Evolutionary conservation across 2,329 filamentous ascomycete species (phyloP), one percentile per base, ranked within the genome.

Genomic region (Ploettnerulaceae sp.): DNA sequence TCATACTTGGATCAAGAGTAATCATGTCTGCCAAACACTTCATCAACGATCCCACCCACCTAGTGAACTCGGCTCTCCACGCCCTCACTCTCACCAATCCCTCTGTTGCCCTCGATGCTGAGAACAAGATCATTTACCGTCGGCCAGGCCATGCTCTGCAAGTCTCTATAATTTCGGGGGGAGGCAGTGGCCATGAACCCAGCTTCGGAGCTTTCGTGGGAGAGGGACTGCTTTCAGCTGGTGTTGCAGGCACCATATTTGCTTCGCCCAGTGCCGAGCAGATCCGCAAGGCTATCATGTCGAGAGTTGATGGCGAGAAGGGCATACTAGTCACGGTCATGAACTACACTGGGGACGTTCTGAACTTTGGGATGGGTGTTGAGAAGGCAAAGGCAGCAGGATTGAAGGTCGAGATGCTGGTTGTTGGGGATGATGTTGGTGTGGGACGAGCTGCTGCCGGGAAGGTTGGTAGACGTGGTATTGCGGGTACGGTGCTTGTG

Each of bases 361-460:
- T 96, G 57, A 94, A 95, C 69, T 96, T 96, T 63, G 90, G 89
- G 45, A 84, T 96, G 77, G 90, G 84, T 0, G 87, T 93, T 7
- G 91, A 96, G 67, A 95, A 95, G 71, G 89, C 89, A 12, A 83
- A 85, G 48, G 89, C 89, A 1, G 79, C 81, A 0, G 90, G 89
- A 0, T 68, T 89, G 18, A 69, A 81, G 14, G 86, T 87, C 0
- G 86, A 95, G 64, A 95, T 96, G 84, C 81, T 95, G 7, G 85
- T 95, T 7, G 88, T 96, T 6, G 89, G 83, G 5, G 91, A 97
- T 61, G 91, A 97, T 66, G 89, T 90, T 3, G 89, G 90, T 33
- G 90, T 97, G 35, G 90, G 90, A 1, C 74, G 89, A 48, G 74
- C 71, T 42, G 84, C 84, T 63, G 84, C 86, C 8, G 90, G 91